Evolutionary conservation across 306 rosid species (phyloP), one percentile per base, ranked within the genome.

Genomic region (Castanopsis chinensis): DNA sequence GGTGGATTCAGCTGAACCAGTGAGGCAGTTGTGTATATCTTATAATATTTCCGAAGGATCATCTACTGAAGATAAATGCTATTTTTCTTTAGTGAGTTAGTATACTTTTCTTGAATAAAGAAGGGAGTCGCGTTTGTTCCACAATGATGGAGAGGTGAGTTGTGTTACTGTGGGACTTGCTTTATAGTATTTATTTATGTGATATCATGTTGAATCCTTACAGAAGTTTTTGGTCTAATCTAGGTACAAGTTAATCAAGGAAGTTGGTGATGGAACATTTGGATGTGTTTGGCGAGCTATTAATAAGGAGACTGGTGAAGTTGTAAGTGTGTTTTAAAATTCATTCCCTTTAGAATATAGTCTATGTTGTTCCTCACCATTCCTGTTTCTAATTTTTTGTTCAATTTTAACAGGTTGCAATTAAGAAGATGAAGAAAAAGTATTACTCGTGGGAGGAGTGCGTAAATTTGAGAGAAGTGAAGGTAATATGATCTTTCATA

Each of bases 391-490:
- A 72, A 79, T 30, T 18, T 23, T 49, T 61, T 35, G 51, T 20
- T 52, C 69, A 21, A 74, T 69, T 58, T 55, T 77, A 81, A 71
- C 89, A 96, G 99, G 98, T 91, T 85, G 99, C 99, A 8, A 91
- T 96, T 73, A 96, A 96, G 80, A 93, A 91, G 84, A 93, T 96
- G 98, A 96, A 96, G 97, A 91, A 91, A 87, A 93, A 91, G 68
- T 96, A 96, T 84, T 91, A 89, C 83, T 88, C 98, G 3, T 96
- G 98, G 99, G 98, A 93, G 80, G 98, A 96, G 89, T 96, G 99
- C 77, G 92, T 93, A 41, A 96, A 88, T 82, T 88, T 96, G 78
- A 92, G 98, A 77, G 99, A 96, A 83, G 99, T 96, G 78, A 96
- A 96, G 99, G 99, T 96, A 75, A 18, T 41, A 3, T 68, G 58